A percentile compares a stretch with the other conserved stretches of the same genome.
phyloP scores from a whole-genome alignment of 1,139 yeast species.

The Taiozyma sp. region DNA sequence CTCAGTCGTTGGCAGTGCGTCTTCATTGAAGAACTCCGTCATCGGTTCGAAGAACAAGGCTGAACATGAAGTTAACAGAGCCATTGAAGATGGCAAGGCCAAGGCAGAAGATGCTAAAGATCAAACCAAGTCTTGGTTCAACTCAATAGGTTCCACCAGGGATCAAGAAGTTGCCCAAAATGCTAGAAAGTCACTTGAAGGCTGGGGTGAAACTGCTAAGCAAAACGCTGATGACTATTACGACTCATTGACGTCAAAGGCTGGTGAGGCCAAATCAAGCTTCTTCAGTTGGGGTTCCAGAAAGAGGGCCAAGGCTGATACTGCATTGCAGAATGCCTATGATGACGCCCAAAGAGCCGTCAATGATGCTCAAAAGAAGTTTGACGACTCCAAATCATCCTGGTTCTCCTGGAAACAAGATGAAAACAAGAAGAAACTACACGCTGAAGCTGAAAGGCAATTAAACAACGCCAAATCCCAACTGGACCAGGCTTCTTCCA shows the following conservation, averaged over 20 bases:
- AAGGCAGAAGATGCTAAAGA: constrained; percentile 22
- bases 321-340: constrained; percentile 18
- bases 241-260: constrained; percentile 24
- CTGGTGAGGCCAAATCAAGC: constrained; percentile 7
- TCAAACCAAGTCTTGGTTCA: constrained; percentile 17
- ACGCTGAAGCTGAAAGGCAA: constrained; percentile 25
- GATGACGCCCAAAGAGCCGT: constrained; percentile 21
- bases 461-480: constrained; percentile 24
- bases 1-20: constrained; percentile 16
- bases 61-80: constrained; percentile 15
- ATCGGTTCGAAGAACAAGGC: constrained; percentile 16
- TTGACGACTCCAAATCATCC: constrained; percentile 22
- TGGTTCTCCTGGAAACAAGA: constrained; percentile 26
- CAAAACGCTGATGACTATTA: constrained; percentile 35
- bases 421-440: constrained; percentile 20
- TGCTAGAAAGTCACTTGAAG: constrained; percentile 28
- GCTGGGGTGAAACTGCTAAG: constrained; percentile 40
- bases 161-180: constrained; percentile 23
- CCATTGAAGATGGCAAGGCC: constrained; percentile 8
- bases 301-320: constrained; percentile 15
- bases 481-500: constrained; percentile 20
- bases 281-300: constrained; percentile 16
- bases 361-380: constrained; percentile 24
- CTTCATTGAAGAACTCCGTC: constrained; percentile 10
- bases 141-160: constrained; percentile 8